Percentiles rank a stretch among this genome's conserved stretches.
Conservation (phyloP, 2,329 filamentous ascomycete species). For the Dendryphion nanum region DNA sequence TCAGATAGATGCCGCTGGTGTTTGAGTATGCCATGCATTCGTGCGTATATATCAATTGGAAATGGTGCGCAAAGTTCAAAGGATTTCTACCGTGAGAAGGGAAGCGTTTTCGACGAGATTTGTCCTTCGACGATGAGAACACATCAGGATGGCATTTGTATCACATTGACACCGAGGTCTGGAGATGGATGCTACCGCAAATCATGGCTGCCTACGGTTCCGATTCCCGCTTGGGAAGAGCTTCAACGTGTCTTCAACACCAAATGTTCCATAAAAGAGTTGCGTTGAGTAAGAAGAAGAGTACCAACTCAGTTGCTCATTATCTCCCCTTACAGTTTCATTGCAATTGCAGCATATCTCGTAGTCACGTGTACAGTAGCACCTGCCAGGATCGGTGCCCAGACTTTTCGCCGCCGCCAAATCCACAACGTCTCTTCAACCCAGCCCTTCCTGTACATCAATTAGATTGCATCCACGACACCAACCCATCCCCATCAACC, state of each 20-base stretch:
- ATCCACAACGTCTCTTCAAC: slow-evolving; percentile 34
- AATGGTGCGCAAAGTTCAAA: no score
- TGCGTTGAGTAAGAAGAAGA: no score
- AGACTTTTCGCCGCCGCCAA: slow-evolving; percentile 21
- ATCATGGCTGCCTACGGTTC: background rate
- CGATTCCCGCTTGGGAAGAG: background rate
- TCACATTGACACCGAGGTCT: no score
- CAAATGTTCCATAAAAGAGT: background rate
- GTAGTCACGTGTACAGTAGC: slow-evolving; percentile 30
- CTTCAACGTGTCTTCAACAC: background rate
- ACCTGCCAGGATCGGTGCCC: slow-evolving; percentile 26
- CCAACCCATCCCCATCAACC: slow-evolving; percentile 33
- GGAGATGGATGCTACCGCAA: no score
- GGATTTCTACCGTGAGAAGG: no score
- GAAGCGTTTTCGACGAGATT: no score
- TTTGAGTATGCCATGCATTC: no score
- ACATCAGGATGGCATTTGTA: no score
- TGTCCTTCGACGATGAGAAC: no score
- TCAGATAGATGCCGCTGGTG: no score
- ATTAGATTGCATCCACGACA: slow-evolving; percentile 38
- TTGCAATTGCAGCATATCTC: background rate
- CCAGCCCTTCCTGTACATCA: slow-evolving; percentile 40
- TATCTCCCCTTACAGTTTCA: background rate
- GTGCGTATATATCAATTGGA: no score
- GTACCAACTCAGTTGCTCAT: background rate